Base-by-base conservation (phyloP, 1,284 basidiomycete species). In the Sporisorium graminicola region DNA sequence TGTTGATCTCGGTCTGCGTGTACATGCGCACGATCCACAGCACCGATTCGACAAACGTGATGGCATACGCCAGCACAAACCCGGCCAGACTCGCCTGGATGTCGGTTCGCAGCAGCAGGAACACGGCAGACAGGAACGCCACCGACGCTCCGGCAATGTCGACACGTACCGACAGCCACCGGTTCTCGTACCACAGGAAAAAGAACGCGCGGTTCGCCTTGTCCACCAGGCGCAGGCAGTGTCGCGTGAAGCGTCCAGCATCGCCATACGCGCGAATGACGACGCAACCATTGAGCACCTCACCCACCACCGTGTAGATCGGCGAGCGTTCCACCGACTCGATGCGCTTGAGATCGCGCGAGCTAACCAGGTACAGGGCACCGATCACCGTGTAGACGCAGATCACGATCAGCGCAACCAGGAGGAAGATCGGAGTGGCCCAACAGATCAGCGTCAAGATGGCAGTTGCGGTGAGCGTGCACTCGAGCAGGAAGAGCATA, bases 251-350 rank as follows among this genome's bases (percentile, higher is more conserved):
- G n/a, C 90, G 88, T 43, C 87, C 87, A 80, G 95, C 94, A 2
- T 91, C 92, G 10, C 92, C 92, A 86, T 95, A 97, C 0, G 94
- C 95, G 53, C 94, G 90, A 42, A 96, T 93, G n/a, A 92, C 91
- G 49, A 93, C 87, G 54, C 94, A 91, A 22, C 93, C 93, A 57
- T 88, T 89, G 42, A 94, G 87, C 14, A 94, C 87, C 82, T 95
- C 93, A 69, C 82, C 80, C 14, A 83, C 75, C 35, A 84, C 77
- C 5, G 84, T 85, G 66, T 83, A 82, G 68, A 85, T 80, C 12
- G 84, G 84, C 58, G 83, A 85, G 37, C 84, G 79, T 40, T 76
- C 74, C 37, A 85, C 80, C 44, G 81, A 83, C 70, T 86, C 83
- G 73, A 84, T 79, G 8, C 83, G 73, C 71, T 86, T 86, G 44